Percentiles rank a stretch among this genome's conserved stretches.
These are phyloP conservation scores for Encephalitozoon romaleae DNA, from an alignment of 371 early-diverging fungal genomes.

Conservation along the genomic window DNA sequence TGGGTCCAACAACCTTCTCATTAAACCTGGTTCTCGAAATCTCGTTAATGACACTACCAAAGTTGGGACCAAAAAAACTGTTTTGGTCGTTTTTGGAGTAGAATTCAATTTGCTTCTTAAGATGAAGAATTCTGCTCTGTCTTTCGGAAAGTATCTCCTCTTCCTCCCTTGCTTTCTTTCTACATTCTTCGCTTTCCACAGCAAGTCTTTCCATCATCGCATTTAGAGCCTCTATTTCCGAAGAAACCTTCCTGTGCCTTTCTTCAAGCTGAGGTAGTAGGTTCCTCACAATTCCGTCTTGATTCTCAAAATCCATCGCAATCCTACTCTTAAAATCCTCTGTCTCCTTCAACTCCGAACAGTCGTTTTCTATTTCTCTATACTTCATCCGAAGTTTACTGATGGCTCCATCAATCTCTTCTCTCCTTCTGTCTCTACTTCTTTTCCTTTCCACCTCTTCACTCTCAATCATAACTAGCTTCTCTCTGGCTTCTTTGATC, in stretches of 20 bases:
- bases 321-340: conserved; percentile 3
- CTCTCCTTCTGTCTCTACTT: neutral
- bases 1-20: conserved; percentile 54
- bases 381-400: neutral
- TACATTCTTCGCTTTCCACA: conserved; percentile 1
- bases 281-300: conserved; percentile 20
- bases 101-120: conserved; percentile 48
- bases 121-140: neutral
- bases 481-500: neutral
- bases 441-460: neutral
- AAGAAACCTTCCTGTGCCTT: neutral
- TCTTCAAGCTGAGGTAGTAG: conserved; percentile 9
- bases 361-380: conserved; percentile 33
- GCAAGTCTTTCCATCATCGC: neutral
- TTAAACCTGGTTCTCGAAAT: conserved; percentile 45
- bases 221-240: neutral
- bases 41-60: neutral
- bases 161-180: conserved; percentile 7
- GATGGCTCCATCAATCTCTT: neutral
- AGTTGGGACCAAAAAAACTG: neutral
- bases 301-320: conserved; percentile 14
- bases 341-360: conserved; percentile 5
- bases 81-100: conserved; percentile 13
- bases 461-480: neutral
- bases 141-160: conserved; percentile 11